Evolutionary conservation across 2,329 filamentous ascomycete genomes (phyloP).

Genomic region (Microcyclosporella mali): DNA sequence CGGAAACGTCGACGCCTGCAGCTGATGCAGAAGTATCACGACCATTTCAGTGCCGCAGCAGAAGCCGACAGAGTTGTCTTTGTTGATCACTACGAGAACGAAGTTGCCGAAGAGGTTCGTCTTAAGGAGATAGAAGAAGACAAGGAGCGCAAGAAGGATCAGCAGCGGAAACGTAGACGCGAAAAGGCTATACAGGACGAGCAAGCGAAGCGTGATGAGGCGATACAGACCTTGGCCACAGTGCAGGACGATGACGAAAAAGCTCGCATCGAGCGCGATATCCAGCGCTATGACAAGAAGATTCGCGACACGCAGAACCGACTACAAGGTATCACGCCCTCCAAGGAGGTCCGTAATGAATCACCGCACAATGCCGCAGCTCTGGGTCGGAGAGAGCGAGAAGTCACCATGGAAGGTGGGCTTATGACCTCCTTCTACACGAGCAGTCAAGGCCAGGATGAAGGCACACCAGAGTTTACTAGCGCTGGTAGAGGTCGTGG

Average conservation of each 20-base stretch:
- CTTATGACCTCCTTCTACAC: slow-evolving; percentile 75
- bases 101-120: slow-evolving; percentile 79
- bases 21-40: slow-evolving; percentile 51
- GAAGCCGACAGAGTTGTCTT: slow-evolving; percentile 69
- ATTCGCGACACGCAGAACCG: slow-evolving; percentile 84
- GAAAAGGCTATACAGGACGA: slow-evolving; percentile 93
- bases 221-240: slow-evolving; percentile 68
- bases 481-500: slow-evolving; percentile 44
- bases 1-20: slow-evolving; percentile 59
- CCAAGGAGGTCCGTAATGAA: slow-evolving; percentile 66
- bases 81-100: slow-evolving; percentile 68
- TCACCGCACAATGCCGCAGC: slow-evolving; percentile 44
- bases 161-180: slow-evolving; percentile 92
- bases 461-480: slow-evolving; percentile 25
- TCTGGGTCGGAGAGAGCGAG: slow-evolving; percentile 35
- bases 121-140: slow-evolving; percentile 86
- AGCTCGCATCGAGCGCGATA: slow-evolving; percentile 73
- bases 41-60: slow-evolving; percentile 61
- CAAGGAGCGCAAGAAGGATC: slow-evolving; percentile 99
- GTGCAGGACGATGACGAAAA: slow-evolving; percentile 78
- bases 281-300: slow-evolving; percentile 86
- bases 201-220: slow-evolving; percentile 71
- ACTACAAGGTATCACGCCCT: slow-evolving; percentile 70
- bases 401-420: slow-evolving; percentile 74
- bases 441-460: slow-evolving; percentile 19